Base-by-base conservation (phyloP, 2,329 filamentous ascomycete genomes). In the Stachybotrys chlorohalonatus region DNA sequence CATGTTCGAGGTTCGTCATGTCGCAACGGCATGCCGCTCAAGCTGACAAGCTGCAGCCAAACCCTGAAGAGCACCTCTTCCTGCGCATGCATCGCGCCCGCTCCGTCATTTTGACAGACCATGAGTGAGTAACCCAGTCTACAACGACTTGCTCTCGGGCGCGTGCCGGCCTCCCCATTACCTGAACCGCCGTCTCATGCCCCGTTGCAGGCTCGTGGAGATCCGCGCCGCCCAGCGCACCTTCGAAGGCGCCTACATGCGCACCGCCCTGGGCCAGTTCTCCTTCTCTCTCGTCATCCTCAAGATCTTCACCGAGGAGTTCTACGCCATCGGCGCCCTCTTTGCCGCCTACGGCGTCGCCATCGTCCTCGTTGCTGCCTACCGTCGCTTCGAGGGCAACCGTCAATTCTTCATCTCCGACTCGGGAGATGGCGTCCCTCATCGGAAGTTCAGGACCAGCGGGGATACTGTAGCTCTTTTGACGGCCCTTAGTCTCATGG, bases 181-280 rank as follows among this genome's bases (percentile, higher is more conserved):
- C 24, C 24, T 24, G 24, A 24, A 24, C 24, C 24, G 24, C 24
- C 24, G 24, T 24, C 24, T 24, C 24, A 24, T 51, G 11, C 24
- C 24, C 39, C 17, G 46, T 11, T n/a, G 15, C 56, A 84, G 81
- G 71, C 86, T 99, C 48, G 89, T 96, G 59, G 94, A 97, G 73
- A 87, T 97, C 61, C 89, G 94, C 59, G 94, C 94, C 11, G 90
- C 93, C 11, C 94, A 99, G 69, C 84, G 94, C 54, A 99, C 94
- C 2, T 99, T 97, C 64, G 94, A 99, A 72, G 94, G 94, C 24
- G 94, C 94, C 24, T 99, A 97, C 72, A 87, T 96, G 66, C 89
- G 94, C 57, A 99, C 94, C 0, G 92, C 93, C 3, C 83, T 99
- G 17, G 90, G 89, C 3, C 92, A 97, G 66, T 97, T 97, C 75